Evolutionary conservation across 2,329 filamentous ascomycete species (phyloP), one percentile per base, ranked within the genome.

Genomic region (Beauveria sp.): DNA sequence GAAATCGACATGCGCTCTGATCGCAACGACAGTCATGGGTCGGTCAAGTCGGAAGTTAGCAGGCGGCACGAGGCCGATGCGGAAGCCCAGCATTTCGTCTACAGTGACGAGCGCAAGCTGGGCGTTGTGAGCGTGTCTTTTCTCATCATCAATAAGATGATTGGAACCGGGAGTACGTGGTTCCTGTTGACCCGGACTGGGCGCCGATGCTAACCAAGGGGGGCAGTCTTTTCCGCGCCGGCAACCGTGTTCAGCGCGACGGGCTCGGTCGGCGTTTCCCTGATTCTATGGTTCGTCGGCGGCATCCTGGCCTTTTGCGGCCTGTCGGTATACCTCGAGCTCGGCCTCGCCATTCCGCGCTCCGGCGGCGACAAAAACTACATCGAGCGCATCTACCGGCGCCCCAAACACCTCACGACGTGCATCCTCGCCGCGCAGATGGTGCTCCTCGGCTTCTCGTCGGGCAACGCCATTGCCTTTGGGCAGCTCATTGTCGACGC

Each of bases 351-450:
- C 4, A 85, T 86, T 41, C 84, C 84, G 2, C 76, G 80, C 41
- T 85, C 82, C 16, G 84, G 85, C 16, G 85, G 85, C 22, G 84
- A 87, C 64, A 87, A 87, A 76, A 84, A 86, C 69, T 87, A 87
- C 67, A 80, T 87, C 16, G 84, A 87, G 67, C 77, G 81, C n/a
- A 81, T 84, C 18, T 87, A 85, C 71, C 77, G 77, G 2, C 79
- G 75, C 24, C 84, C 84, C 0, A 80, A 78, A 61, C 84, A 85
- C 69, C 70, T 87, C 1, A 79, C 83, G 1, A 84, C 83, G 0
- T 84, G 81, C 63, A 77, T 87, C 2, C 75, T 87, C 40, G 83
- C 83, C 3, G 74, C 83, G 1, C 83, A 86, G 69, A 84, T 85
- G 80, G 76, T 86, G 51, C 73, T 86, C 1, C 78, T 87, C 1